Evolutionary conservation across 2,329 filamentous ascomycete genomes (phyloP).

Genomic region (Fusarium sp.): DNA sequence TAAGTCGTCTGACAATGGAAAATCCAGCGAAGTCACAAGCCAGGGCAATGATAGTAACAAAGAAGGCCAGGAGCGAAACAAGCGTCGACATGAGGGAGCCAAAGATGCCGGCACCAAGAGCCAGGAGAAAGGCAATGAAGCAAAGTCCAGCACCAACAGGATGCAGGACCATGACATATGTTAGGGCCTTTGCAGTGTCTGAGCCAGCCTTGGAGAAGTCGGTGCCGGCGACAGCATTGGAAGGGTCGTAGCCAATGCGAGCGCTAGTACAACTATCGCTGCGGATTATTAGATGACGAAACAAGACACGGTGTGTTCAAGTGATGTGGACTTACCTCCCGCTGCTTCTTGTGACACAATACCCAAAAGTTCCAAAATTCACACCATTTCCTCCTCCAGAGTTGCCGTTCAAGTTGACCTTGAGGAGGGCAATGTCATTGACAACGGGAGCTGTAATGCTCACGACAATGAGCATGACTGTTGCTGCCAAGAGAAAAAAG

Average conservation of each 20-base stretch:
- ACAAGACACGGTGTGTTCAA: background rate
- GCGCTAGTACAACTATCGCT: conserved; percentile 59
- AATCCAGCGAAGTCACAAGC: conserved; percentile 68
- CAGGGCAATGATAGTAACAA: conserved; percentile 60
- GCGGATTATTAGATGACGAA: conserved; percentile 9
- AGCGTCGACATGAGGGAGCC: conserved; percentile 62
- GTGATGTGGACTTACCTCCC: conserved; percentile 30
- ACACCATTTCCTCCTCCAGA: conserved; percentile 52
- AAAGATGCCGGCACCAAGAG: conserved; percentile 60
- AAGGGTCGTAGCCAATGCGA: conserved; percentile 65
- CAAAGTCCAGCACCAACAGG: conserved; percentile 65
- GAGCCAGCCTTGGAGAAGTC: conserved; percentile 54
- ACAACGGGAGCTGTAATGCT: conserved; percentile 68
- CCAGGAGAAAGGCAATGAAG: conserved; percentile 68
- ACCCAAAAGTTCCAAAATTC: conserved; percentile 69
- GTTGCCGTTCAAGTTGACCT: conserved; percentile 56
- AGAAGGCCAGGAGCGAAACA: conserved; percentile 60
- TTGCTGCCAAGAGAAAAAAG: conserved; percentile 63
- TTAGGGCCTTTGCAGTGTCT: conserved; percentile 59
- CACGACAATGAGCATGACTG: conserved; percentile 66
- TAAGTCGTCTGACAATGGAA: conserved; percentile 60
- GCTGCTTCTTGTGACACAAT: conserved; percentile 53
- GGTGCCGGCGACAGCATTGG: conserved; percentile 53
- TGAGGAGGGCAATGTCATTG: conserved; percentile 62
- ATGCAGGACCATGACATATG: conserved; percentile 69